Base-by-base conservation (phyloP, 1,284 basidiomycete genomes). In the Tilletiaria anomala region DNA sequence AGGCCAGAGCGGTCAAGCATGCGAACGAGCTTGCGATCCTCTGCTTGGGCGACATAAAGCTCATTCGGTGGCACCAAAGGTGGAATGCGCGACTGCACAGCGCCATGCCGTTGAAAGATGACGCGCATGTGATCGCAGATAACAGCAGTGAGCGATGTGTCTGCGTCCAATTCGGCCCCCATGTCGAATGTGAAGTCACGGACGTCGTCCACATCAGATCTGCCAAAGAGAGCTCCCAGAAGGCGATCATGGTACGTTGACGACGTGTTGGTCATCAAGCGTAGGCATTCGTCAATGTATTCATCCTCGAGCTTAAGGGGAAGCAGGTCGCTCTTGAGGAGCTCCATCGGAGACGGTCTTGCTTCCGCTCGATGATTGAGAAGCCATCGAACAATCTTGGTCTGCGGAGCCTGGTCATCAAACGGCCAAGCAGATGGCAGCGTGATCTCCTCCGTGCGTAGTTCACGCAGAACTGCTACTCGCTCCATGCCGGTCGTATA, bases 401-500 rank as follows among this genome's bases (percentile, higher is more conserved):
- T 71, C 45, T 69, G 67, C 43, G 71, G 69, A 2, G 73, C 70
- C 21, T 79, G 73, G 45, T 74, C 76, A 10, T 69, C 54, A 45
- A 41, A 44, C 1, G 67, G 64, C 88, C 89, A 96, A 1, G 71
- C 72, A 1, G 67, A 44, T 1, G 88, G 88, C 56, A 94, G 86
- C 31, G 74, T 72, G 29, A 91, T 76, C 4, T 74, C 70, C 0
- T 78, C 78, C 48, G 76, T 78, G 10, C 88, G 73, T 24, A 93
- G 66, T 37, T 79, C 78, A 48, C 82, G 80, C 5, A 94, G 74
- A 14, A 89, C 83, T 3, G 76, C 76, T 34, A 84, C 82, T 12
- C 89, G 78, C 64, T 96, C 89, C 41, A 84, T 77, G 2, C 78
- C 79, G 0, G 89, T 94, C n/a, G 75, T 73, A 69, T 93, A 91